Conservation (phyloP, 352 stramenopile species). For the Phytophthora cactorum region DNA sequence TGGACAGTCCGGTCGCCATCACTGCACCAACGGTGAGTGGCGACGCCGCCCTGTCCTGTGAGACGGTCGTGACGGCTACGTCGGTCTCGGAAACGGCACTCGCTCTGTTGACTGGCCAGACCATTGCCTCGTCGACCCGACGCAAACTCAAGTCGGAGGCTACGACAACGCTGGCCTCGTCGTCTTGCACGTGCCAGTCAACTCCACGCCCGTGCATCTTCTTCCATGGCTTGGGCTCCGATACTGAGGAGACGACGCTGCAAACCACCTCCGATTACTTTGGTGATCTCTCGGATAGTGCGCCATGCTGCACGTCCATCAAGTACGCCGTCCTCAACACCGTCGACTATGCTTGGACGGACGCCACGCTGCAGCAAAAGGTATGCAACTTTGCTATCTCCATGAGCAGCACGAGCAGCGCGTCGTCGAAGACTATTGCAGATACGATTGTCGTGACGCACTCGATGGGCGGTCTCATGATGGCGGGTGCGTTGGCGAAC, state of each 20-base stretch:
- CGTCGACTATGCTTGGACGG: too few relatives aligned
- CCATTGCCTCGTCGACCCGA: conserved; percentile 2
- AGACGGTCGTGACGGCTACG: conserved; percentile 13
- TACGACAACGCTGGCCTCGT: conserved; percentile 18
- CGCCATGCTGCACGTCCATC: conserved; percentile 41
- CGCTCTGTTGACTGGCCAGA: conserved; percentile 21
- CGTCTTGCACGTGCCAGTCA: conserved; percentile 30
- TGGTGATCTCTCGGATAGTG: conserved; percentile 31
- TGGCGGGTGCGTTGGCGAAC: conserved; percentile 40
- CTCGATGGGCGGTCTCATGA: conserved; percentile 49
- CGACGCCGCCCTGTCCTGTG: conserved; percentile 10
- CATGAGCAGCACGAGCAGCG: conserved; percentile 28
- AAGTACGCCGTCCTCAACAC: too few relatives aligned
- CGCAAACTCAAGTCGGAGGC: conserved; percentile 17
- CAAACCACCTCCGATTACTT: too few relatives aligned
- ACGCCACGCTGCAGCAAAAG: conserved; percentile 36
- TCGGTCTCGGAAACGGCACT: conserved; percentile 4
- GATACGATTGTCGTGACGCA: conserved; percentile 14
- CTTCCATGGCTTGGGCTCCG: conserved; percentile 44
- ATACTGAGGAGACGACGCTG: too few relatives aligned
- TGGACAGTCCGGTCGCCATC: conserved; percentile 24
- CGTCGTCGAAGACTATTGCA: conserved; percentile 12
- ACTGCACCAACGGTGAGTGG: conserved; percentile 21
- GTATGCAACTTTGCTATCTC: conserved; percentile 37
- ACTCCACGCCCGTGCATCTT: conserved; percentile 41